phyloP scores from a whole-genome alignment of 352 stramenopile genomes.

The Pythium dissotocum region DNA sequence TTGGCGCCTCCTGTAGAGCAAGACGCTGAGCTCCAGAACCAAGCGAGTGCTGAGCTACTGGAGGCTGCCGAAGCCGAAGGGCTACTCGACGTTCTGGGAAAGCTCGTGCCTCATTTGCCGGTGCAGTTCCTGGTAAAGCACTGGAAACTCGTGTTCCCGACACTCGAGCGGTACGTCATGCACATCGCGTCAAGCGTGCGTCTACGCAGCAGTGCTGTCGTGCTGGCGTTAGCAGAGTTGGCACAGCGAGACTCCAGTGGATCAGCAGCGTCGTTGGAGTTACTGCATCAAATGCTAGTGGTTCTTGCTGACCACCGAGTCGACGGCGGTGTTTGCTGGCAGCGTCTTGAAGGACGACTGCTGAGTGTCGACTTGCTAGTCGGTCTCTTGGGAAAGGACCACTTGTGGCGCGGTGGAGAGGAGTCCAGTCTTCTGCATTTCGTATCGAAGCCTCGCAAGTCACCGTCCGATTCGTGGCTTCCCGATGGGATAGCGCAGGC shows the following conservation, averaged over 20 bases:
- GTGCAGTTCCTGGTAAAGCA: constrained; percentile 60
- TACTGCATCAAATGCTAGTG: constrained; percentile 55
- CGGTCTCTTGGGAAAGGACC: constrained; percentile 43
- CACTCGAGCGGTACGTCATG: constrained; percentile 68
- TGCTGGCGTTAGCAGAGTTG: constrained; percentile 46
- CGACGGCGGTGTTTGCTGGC: constrained; percentile 47
- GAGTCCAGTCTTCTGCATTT: constrained; percentile 7
- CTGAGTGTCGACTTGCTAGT: constrained; percentile 63
- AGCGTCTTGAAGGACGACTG: constrained; percentile 67
- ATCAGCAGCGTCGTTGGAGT: constrained; percentile 22
- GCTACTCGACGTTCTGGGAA: constrained; percentile 60
- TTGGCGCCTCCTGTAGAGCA: constrained; percentile 32
- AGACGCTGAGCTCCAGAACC: background rate
- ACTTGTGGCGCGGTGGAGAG: constrained; percentile 10
- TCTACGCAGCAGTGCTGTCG: constrained; percentile 51
- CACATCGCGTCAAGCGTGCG: constrained; percentile 72
- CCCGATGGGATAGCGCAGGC: constrained; percentile 21
- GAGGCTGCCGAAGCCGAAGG: constrained; percentile 63
- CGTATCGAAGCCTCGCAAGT: background rate
- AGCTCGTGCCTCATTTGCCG: constrained; percentile 43
- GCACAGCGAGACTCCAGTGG: background rate
- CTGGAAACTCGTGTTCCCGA: constrained; percentile 72
- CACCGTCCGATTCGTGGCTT: background rate
- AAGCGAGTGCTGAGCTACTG: constrained; percentile 32
- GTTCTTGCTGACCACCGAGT: constrained; percentile 33